phyloP scores from a whole-genome alignment of 2,329 filamentous ascomycete species.

The Diaporthe sp. region DNA sequence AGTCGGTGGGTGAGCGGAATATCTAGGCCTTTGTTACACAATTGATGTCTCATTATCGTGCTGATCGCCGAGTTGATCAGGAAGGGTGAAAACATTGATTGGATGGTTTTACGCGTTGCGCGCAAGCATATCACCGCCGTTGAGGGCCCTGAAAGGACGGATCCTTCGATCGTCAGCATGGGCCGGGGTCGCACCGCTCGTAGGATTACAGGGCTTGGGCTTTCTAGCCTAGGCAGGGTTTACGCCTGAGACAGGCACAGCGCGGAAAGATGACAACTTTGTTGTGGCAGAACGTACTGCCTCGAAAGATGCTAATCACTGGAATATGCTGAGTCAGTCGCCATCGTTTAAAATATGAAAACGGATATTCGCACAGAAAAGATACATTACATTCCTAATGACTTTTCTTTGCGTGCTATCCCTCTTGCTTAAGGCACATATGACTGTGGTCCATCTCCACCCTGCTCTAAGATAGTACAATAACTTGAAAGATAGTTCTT shows the following conservation, averaged over 20 bases:
- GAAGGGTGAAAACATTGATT: not conserved
- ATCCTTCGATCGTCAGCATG: slow-evolving; percentile 1
- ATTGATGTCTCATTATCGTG: not conserved
- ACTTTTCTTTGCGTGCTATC: too few species aligned
- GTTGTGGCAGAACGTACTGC: not conserved
- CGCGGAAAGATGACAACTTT: too few species aligned
- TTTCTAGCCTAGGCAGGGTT: not conserved
- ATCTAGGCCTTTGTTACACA: not conserved
- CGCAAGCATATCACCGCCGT: not conserved
- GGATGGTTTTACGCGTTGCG: not conserved
- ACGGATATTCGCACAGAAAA: too few species aligned
- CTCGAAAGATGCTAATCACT: not conserved
- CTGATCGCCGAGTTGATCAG: not conserved
- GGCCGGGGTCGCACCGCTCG: not conserved
- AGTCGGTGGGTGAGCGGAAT: not conserved
- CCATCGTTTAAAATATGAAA: too few species aligned
- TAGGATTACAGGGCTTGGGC: not conserved
- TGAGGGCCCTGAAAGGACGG: not conserved
- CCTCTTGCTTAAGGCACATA: too few species aligned
- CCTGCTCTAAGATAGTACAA: too few species aligned
- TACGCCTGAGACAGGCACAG: not conserved
- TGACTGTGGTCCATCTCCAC: too few species aligned
- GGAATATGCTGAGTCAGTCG: not conserved
- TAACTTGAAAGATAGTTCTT: too few species aligned
- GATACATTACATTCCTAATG: too few species aligned